Evolutionary conservation across 202 grass and related monocot species (phyloP).

Genomic region (Schoenoplectus tabernaemontani): DNA sequence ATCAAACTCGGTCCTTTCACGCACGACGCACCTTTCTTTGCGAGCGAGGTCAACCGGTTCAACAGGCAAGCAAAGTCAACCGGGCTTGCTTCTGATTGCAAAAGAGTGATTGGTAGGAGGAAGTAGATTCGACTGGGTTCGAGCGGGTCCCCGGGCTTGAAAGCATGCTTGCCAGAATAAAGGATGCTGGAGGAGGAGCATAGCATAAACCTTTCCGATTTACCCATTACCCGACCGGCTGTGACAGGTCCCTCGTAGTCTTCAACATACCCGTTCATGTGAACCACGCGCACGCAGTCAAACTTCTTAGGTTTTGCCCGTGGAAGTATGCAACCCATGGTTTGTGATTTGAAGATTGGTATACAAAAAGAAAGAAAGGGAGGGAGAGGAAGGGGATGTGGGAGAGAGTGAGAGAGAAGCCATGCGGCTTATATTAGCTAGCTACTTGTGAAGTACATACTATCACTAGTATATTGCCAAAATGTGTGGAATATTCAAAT

Average conservation of each 20-base stretch:
- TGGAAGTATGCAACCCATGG: constrained; percentile 56
- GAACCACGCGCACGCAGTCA: constrained; percentile 68
- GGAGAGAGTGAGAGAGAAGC: background rate
- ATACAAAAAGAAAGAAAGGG: background rate
- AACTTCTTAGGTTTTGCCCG: constrained; percentile 23
- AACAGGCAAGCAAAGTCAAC: constrained; percentile 79
- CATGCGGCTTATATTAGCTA: background rate
- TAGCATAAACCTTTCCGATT: constrained; percentile 33
- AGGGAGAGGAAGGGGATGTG: background rate
- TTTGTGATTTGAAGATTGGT: background rate
- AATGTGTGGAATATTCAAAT: background rate
- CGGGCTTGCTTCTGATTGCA: constrained; percentile 71
- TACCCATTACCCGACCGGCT: constrained; percentile 38
- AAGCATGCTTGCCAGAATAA: constrained; percentile 41
- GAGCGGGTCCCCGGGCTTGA: constrained; percentile 53
- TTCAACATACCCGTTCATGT: constrained; percentile 95
- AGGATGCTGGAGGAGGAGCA: constrained; percentile 67
- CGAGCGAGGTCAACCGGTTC: constrained; percentile 67
- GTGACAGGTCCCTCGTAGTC: constrained; percentile 67
- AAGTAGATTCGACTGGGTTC: constrained; percentile 77
- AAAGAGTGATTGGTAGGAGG: constrained; percentile 63
- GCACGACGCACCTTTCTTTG: constrained; percentile 28
- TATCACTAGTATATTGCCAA: background rate
- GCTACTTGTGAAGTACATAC: background rate
- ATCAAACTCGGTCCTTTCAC: constrained; percentile 13